Evolutionary conservation across 1,139 yeast genomes (phyloP), one percentile per base, ranked within the genome.

Genomic region (Saccharomyces hybrid): DNA sequence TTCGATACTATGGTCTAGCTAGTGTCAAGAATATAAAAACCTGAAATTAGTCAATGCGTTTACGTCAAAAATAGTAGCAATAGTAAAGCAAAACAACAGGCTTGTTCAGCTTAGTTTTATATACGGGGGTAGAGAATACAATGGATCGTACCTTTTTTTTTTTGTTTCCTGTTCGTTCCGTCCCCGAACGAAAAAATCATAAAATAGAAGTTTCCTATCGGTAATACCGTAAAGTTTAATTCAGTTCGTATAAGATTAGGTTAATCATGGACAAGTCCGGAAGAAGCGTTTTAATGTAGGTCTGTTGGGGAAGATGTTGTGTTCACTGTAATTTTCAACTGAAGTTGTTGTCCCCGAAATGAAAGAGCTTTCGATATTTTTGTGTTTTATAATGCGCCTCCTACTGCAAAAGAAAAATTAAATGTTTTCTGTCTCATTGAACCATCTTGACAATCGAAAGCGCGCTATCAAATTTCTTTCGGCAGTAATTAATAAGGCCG

Each of bases 381-480:
- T 26, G 28, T 7, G 28, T 26, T 26, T 26, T 26, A 26, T 26
- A 26, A 26, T 26, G 28, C 28, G 28, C 28, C 28, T 26, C 28
- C 8, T 26, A 26, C 8, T 26, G 28, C 7, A 26, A 26, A 11
- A 8, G 25, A 11, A 38, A 38, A 38, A 38, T 38, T 6, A 38
- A 20, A 5, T 20, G 20, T 23, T 13, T 11, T 23, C 13, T 38
- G 44, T 38, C 8, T 38, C 20, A 9, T 38, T 38, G 25, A 38
- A 38, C 62, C 63, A 61, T 3, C 31, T 38, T 7, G 51, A 52
- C 23, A 58, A 50, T 23, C 62, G 57, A 48, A 62, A 61, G 26
- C 57, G 50, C 2, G 62, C 51, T 23, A 59, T 56, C 31, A 64
- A 47, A 30, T 57, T 56, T 26, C 52, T 41, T 38, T 65, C 62